These are phyloP conservation scores for Striga asiatica DNA, from an alignment of 257 asterid genomes.

Conservation along the genomic window DNA sequence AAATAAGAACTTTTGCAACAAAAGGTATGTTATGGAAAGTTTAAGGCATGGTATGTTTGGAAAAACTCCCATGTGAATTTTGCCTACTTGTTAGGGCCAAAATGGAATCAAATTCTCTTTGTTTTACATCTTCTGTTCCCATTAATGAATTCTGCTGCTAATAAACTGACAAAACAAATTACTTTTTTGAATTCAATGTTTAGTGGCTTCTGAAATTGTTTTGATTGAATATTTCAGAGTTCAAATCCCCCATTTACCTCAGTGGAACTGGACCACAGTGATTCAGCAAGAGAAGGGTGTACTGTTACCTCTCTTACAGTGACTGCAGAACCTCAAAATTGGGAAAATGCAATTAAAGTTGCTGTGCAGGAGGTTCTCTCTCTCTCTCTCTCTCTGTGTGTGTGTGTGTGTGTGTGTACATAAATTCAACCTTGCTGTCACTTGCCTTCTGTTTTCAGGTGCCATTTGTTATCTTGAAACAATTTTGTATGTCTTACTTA, in stretches of 20 bases:
- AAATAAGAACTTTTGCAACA: not conserved
- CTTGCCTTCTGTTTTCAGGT: not conserved
- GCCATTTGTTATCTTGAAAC: constrained; percentile 4
- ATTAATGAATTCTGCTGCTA: not conserved
- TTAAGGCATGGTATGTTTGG: not conserved
- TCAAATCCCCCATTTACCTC: constrained; percentile 98
- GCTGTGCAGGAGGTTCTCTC: constrained; percentile 90
- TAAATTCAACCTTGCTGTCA: not conserved
- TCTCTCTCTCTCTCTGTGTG: constrained; percentile 5
- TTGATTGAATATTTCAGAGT: constrained; percentile 50
- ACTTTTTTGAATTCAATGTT: not conserved
- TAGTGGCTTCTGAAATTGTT: constrained; percentile 22
- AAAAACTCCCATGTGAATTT: not conserved
- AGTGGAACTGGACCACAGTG: constrained; percentile 97
- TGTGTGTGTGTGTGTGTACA: not conserved
- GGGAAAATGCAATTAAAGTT: constrained; percentile 88
- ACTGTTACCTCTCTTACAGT: constrained; percentile 95
- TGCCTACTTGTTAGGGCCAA: constrained; percentile 9
- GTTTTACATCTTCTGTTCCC: constrained; percentile 5
- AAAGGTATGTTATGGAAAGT: not conserved
- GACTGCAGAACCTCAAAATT: constrained; percentile 91
- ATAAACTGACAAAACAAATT: not conserved
- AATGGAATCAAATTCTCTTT: constrained; percentile 1
- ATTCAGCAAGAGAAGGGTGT: constrained; percentile 99
- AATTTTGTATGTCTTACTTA: constrained; percentile 10